Percentiles rank a stretch among this genome's conserved stretches.
Evolutionary conservation across 176 grass and related monocot species (phyloP).

Genomic region (Lolium rigidum): DNA sequence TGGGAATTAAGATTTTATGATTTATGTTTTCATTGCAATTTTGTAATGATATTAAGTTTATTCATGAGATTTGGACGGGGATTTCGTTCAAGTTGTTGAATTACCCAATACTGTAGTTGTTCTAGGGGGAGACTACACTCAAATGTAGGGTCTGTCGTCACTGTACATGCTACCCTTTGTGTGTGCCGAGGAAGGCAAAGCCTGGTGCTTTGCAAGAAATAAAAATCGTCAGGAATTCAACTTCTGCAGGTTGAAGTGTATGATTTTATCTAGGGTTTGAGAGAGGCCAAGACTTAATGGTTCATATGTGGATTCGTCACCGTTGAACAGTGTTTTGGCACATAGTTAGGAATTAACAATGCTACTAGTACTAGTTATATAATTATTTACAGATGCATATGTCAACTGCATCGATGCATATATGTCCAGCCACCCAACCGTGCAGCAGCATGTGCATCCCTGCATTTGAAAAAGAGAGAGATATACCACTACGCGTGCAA

Average conservation of each 20-base stretch:
- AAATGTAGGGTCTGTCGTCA: background rate
- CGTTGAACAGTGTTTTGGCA: constrained; percentile 57
- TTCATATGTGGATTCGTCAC: constrained; percentile 28
- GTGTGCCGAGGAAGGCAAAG: constrained; percentile 19
- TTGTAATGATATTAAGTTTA: background rate
- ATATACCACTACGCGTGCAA: constrained; percentile 10
- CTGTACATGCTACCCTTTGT: background rate
- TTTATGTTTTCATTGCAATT: background rate
- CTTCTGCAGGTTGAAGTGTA: constrained; percentile 39
- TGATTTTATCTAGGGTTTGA: constrained; percentile 44
- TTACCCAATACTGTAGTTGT: background rate
- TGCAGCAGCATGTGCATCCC: constrained; percentile 44
- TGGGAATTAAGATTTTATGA: background rate
- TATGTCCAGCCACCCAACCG: constrained; percentile 26
- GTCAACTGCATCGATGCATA: constrained; percentile 52
- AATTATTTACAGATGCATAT: constrained; percentile 37
- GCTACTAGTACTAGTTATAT: background rate
- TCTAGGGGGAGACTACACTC: background rate
- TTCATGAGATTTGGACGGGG: background rate
- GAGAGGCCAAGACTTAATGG: constrained; percentile 25
- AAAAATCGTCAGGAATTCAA: constrained; percentile 41
- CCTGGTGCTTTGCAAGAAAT: constrained; percentile 34
- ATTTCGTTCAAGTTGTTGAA: background rate
- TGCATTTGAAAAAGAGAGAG: constrained; percentile 40
- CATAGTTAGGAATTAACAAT: constrained; percentile 18